A percentile compares a stretch with the other conserved stretches of the same genome.
Evolutionary conservation across 805 yeast species (phyloP).

Genomic region (Metschnikowia corniflorae): DNA sequence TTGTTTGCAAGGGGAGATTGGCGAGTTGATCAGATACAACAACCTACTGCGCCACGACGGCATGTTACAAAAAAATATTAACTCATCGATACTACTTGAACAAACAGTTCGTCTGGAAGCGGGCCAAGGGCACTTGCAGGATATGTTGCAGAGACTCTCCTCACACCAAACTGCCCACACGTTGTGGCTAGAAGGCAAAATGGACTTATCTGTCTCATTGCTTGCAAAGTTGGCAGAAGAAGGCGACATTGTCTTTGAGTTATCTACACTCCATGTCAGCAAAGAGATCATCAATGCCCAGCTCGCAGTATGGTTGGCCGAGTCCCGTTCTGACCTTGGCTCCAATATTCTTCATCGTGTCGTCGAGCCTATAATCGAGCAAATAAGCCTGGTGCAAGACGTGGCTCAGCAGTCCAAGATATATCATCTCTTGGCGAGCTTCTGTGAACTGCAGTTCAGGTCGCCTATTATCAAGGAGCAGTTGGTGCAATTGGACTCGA

Average conservation of each 20-base stretch:
- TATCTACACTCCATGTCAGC: conserved; percentile 20
- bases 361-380: conserved; percentile 44
- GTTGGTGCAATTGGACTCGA: conserved; percentile 36
- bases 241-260: conserved; percentile 16
- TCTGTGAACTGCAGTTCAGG: conserved; percentile 65
- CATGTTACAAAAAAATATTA: conserved; percentile 49
- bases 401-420: conserved; percentile 39
- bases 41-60: conserved; percentile 32
- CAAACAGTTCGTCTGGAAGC: conserved; percentile 25
- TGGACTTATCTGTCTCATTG: conserved; percentile 53
- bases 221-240: conserved; percentile 29
- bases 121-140: conserved; percentile 11
- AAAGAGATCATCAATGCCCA: conserved; percentile 30
- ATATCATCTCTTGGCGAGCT: conserved; percentile 61
- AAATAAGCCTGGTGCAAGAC: conserved; percentile 12
- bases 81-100: conserved; percentile 45
- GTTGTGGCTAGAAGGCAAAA: conserved; percentile 62
- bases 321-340: conserved; percentile 66
- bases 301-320: conserved; percentile 68
- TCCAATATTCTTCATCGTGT: conserved; percentile 53
- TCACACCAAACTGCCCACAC: conserved; percentile 51
- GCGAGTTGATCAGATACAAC: conserved; percentile 44
- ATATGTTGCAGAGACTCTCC: conserved; percentile 11
- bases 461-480: conserved; percentile 43
- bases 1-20: conserved; percentile 23